Conservation (phyloP, 2,329 filamentous ascomycete species). For the Talaromyces atroroseus region DNA sequence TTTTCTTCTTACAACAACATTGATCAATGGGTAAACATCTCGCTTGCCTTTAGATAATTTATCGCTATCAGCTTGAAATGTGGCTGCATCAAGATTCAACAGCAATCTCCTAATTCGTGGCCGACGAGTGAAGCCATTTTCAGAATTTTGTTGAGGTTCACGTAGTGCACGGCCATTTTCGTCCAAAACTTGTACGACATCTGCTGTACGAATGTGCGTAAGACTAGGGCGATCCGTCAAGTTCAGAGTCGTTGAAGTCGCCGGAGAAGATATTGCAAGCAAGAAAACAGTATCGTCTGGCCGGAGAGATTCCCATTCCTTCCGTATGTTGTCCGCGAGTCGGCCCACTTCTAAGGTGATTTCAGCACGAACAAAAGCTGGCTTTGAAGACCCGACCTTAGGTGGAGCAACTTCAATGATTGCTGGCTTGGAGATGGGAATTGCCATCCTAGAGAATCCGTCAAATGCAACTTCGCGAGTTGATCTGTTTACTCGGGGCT, state of each 20-base stretch:
- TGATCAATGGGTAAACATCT: conserved; percentile 78
- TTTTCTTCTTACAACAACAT: conserved; percentile 75
- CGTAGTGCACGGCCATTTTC: conserved; percentile 72
- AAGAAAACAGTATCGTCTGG: conserved; percentile 88
- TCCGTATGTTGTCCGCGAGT: conserved; percentile 67
- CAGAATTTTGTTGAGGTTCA: conserved; percentile 49
- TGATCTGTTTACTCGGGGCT: conserved; percentile 59
- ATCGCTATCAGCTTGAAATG: conserved; percentile 73
- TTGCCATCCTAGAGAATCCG: conserved; percentile 86
- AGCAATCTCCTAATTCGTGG: conserved; percentile 64
- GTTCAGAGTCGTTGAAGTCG: conserved; percentile 1
- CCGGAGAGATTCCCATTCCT: conserved; percentile 84
- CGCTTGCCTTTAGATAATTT: conserved; percentile 59
- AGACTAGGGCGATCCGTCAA: conserved; percentile 35
- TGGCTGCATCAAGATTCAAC: conserved; percentile 71
- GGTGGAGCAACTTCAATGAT: conserved; percentile 82
- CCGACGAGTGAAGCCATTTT: conserved; percentile 57
- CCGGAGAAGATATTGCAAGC: conserved; percentile 61
- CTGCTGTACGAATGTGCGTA: conserved; percentile 68
- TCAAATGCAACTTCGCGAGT: conserved; percentile 66
- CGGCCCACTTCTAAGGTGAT: conserved; percentile 76
- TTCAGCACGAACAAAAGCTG: conserved; percentile 81
- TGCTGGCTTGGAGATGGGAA: conserved; percentile 77
- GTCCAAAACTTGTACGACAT: conserved; percentile 79
- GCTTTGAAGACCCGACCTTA: conserved; percentile 73